phyloP scores from a whole-genome alignment of 116 monocot species.

The Phalaenopsis hybrid region DNA sequence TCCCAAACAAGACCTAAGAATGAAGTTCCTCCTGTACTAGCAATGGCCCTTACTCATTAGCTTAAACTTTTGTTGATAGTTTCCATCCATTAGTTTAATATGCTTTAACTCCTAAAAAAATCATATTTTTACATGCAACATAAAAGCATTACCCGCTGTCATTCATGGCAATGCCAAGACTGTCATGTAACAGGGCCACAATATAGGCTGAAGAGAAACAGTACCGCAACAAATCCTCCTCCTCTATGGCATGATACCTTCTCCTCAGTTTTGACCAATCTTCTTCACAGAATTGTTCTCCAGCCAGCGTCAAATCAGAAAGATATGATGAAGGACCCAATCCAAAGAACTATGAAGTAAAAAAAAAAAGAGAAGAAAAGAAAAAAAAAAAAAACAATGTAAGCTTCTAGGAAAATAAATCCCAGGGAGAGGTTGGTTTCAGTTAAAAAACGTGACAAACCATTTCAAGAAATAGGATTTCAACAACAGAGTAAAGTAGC shows the following conservation, averaged over 20 bases:
- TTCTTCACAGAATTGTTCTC: slow-evolving; percentile 56
- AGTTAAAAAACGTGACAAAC: neutral
- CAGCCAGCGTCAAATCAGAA: slow-evolving; percentile 52
- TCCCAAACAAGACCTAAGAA: neutral
- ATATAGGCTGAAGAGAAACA: slow-evolving; percentile 83
- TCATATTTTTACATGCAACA: too few relatives aligned
- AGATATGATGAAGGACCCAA: slow-evolving; percentile 40
- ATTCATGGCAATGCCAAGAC: slow-evolving; percentile 53
- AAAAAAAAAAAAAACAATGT: neutral
- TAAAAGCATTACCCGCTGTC: slow-evolving; percentile 40
- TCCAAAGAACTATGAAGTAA: slow-evolving; percentile 50
- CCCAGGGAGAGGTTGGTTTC: neutral
- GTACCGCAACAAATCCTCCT: slow-evolving; percentile 59
- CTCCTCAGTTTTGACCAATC: slow-evolving; percentile 50
- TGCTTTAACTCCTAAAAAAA: too few relatives aligned
- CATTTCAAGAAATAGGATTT: neutral
- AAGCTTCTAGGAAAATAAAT: neutral
- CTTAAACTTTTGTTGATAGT: too few relatives aligned
- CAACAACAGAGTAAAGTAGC: neutral
- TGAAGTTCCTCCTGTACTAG: neutral
- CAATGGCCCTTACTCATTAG: neutral
- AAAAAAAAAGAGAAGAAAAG: neutral
- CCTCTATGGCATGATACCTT: slow-evolving; percentile 31
- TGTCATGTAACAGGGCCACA: slow-evolving; percentile 60
- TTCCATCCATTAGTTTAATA: too few relatives aligned